Percentiles rank a stretch among this genome's conserved stretches.
phyloP scores from a whole-genome alignment of 2,329 filamentous ascomycete genomes.

The Xylariaceae sp. region DNA sequence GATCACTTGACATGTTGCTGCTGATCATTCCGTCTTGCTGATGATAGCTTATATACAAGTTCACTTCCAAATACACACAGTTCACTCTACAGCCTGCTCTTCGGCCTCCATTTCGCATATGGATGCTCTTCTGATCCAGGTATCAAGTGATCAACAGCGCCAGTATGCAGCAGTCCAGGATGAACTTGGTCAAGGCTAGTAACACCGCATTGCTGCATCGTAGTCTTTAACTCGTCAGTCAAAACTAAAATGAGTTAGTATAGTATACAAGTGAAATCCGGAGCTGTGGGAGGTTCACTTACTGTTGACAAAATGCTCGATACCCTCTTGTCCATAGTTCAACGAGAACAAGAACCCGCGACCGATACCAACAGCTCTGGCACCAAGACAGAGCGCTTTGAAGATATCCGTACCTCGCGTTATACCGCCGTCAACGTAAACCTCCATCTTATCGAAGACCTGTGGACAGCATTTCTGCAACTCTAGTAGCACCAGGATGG shows the following conservation, averaged over 20 bases:
- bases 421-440: slow-evolving; percentile 64
- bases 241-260: slow-evolving; percentile 37
- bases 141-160: slow-evolving; percentile 47
- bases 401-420: slow-evolving; percentile 65
- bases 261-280: too few relatives aligned
- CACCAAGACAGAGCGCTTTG: slow-evolving; percentile 65
- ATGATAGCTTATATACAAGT: too few relatives aligned
- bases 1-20: too few relatives aligned
- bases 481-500: slow-evolving; percentile 60
- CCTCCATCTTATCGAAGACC: slow-evolving; percentile 58
- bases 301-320: slow-evolving; percentile 53
- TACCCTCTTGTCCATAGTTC: slow-evolving; percentile 58
- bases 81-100: slow-evolving; percentile 26
- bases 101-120: slow-evolving; percentile 41
- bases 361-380: slow-evolving; percentile 61
- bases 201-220: slow-evolving; percentile 65
- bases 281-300: slow-evolving; percentile 29
- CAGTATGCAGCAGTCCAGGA: slow-evolving; percentile 58
- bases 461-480: slow-evolving; percentile 59
- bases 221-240: slow-evolving; percentile 61
- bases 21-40: too few relatives aligned
- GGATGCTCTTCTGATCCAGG: slow-evolving; percentile 43
- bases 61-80: too few relatives aligned
- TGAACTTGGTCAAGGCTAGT: slow-evolving; percentile 59
- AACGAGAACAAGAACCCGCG: slow-evolving; percentile 59